Evolutionary conservation across 2,329 filamentous ascomycete genomes (phyloP).

Genomic region (Penicillium oxalicum): DNA sequence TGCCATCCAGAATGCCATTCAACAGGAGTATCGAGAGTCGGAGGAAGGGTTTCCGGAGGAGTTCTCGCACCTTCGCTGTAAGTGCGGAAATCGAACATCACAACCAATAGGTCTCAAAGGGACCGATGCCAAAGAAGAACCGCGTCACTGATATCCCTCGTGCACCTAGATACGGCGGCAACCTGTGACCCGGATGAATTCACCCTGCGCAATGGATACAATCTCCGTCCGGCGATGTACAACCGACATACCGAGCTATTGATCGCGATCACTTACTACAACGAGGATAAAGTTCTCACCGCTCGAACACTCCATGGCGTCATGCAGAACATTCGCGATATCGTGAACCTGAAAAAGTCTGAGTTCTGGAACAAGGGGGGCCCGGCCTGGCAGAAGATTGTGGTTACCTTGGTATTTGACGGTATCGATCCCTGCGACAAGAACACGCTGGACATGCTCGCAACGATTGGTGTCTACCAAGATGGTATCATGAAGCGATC

Average conservation of each 20-base stretch:
- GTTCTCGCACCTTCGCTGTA: conserved; percentile 92
- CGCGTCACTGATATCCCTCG: too few species aligned
- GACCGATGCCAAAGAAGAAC: too few species aligned
- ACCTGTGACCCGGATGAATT: conserved; percentile 98
- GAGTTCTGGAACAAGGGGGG: conserved; percentile 99
- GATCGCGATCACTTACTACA: conserved; percentile 98
- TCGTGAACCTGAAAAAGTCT: conserved; percentile 95
- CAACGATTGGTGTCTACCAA: conserved; percentile 93
- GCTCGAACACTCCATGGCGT: conserved; percentile 89
- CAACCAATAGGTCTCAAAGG: too few species aligned
- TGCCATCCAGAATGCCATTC: conserved; percentile 93
- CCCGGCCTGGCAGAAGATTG: conserved; percentile 97
- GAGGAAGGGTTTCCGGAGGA: conserved; percentile 83
- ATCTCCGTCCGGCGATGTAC: conserved; percentile 95
- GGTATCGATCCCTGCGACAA: conserved; percentile 97
- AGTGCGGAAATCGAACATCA: conserved; percentile 18
- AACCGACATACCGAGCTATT: conserved; percentile 95
- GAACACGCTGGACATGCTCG: conserved; percentile 82
- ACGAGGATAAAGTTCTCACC: conserved; percentile 93
- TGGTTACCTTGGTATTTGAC: conserved; percentile 90
- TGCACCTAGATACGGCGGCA: conserved; percentile 68
- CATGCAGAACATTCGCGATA: conserved; percentile 97
- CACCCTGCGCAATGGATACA: conserved; percentile 97
- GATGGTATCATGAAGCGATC: conserved; percentile 98
- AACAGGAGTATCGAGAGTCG: conserved; percentile 78